A percentile compares a stretch with the other conserved stretches of the same genome.
Evolutionary conservation across 305 asterid genomes (phyloP).

Genomic region (Fraxinus nigra): DNA sequence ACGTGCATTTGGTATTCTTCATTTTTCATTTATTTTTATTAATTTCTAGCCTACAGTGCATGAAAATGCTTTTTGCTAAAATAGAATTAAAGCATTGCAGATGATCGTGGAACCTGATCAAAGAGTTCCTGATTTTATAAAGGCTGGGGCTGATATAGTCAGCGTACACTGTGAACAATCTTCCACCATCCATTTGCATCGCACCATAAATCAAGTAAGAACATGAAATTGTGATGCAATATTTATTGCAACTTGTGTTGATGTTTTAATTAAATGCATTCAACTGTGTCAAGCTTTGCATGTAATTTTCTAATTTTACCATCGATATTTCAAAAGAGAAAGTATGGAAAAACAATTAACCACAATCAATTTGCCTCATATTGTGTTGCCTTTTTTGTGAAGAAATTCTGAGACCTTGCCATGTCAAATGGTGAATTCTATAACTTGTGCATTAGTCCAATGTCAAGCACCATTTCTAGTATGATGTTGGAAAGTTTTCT

Average conservation of each 20-base stretch:
- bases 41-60: constrained; percentile 15
- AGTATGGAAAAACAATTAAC: background rate
- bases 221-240: background rate
- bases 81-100: constrained; percentile 51
- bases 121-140: constrained; percentile 91
- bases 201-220: constrained; percentile 84
- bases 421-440: background rate
- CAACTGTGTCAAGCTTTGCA: background rate
- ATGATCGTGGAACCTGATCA: constrained; percentile 99
- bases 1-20: constrained; percentile 86
- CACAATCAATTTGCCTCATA: background rate
- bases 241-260: constrained; percentile 1
- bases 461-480: background rate
- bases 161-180: constrained; percentile 96
- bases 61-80: constrained; percentile 30
- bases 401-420: background rate
- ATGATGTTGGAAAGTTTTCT: background rate
- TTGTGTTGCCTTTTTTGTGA: background rate
- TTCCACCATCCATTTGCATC: constrained; percentile 97
- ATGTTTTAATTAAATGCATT: constrained; percentile 3
- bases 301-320: background rate
- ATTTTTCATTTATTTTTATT: constrained; percentile 15
- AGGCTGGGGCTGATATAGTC: constrained; percentile 99
- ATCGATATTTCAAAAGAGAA: background rate
- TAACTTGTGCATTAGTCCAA: background rate